Percentiles rank a stretch among this genome's conserved stretches.
Evolutionary conservation across 2,329 filamentous ascomycete genomes (phyloP).

Genomic region (Cytospora paraplurivora): DNA sequence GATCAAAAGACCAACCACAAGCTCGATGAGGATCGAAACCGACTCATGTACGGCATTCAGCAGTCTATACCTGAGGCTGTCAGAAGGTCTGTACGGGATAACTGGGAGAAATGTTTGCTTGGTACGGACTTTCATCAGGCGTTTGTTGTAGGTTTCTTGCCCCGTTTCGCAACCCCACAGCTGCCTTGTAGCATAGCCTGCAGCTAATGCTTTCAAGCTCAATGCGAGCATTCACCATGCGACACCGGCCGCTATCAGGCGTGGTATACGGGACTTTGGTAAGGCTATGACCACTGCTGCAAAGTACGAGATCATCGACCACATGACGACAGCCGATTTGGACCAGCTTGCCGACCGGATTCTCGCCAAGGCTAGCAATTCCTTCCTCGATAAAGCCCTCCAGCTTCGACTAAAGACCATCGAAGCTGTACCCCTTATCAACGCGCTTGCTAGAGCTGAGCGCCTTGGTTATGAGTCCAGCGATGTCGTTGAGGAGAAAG

Average conservation of each 20-base stretch:
- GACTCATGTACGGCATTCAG: slow-evolving; percentile 44
- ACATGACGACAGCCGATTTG: slow-evolving; percentile 45
- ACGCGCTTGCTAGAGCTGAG: slow-evolving; percentile 58
- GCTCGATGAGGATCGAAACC: slow-evolving; percentile 44
- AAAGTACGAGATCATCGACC: slow-evolving; percentile 45
- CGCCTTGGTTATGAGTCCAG: slow-evolving; percentile 57
- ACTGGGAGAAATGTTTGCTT: slow-evolving; percentile 52
- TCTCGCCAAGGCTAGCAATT: slow-evolving; percentile 48
- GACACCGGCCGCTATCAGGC: slow-evolving; percentile 40
- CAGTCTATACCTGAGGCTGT: slow-evolving; percentile 48
- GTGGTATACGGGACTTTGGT: slow-evolving; percentile 50
- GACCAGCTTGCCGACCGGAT: slow-evolving; percentile 49
- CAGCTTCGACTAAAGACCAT: slow-evolving; percentile 56
- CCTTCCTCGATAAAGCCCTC: slow-evolving; percentile 56
- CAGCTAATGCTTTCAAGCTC: slow-evolving; percentile 40
- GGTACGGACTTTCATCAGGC: slow-evolving; percentile 56
- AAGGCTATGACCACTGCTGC: slow-evolving; percentile 44
- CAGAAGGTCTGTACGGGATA: slow-evolving; percentile 51
- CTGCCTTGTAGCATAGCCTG: background rate
- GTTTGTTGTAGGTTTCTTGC: slow-evolving; percentile 50
- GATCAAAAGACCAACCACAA: slow-evolving; percentile 39
- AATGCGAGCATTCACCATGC: slow-evolving; percentile 53
- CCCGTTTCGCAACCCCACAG: background rate
- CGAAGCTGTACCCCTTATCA: slow-evolving; percentile 55
- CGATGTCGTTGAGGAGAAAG: slow-evolving; percentile 50